Evolutionary conservation across 352 stramenopile species (phyloP).

Genomic region (Globisporangium megalacanthum): DNA sequence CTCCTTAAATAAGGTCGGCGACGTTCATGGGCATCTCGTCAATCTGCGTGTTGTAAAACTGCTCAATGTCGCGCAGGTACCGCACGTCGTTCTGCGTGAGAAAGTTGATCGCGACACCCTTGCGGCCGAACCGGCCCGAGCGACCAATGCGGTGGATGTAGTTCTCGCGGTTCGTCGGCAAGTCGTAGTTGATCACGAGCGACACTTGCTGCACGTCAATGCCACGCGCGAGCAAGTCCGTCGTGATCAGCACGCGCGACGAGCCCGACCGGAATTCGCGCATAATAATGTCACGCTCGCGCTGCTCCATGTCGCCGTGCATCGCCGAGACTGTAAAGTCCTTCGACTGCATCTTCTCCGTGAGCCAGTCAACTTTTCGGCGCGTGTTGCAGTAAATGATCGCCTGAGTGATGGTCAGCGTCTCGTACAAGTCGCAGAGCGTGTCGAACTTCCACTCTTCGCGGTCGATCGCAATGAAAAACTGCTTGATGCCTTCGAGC

Average conservation of each 20-base stretch:
- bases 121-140: conserved; percentile 99
- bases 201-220: conserved; percentile 99
- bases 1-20: conserved; percentile 97
- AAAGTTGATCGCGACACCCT: conserved; percentile 99
- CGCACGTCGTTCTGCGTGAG: conserved; percentile 97
- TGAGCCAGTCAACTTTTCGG: conserved; percentile 99
- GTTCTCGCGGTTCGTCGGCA: conserved; percentile 99
- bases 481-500: conserved; percentile 99
- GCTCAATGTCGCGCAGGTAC: conserved; percentile 99
- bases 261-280: conserved; percentile 99
- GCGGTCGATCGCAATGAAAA: conserved; percentile 98
- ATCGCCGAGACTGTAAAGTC: conserved; percentile 99
- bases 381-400: conserved; percentile 99
- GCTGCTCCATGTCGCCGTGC: conserved; percentile 99
- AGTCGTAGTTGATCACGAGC: conserved; percentile 99
- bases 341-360: conserved; percentile 98
- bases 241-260: conserved; percentile 99
- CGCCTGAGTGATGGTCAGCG: conserved; percentile 98
- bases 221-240: conserved; percentile 97
- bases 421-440: conserved; percentile 99
- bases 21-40: conserved; percentile 99
- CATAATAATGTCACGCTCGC: conserved; percentile 99
- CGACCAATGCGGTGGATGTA: conserved; percentile 99
- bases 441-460: conserved; percentile 99
- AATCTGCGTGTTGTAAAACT: conserved; percentile 99